Evolutionary conservation across 148 eudicot species (phyloP).

Genomic region (Persicaria tinctoria): DNA sequence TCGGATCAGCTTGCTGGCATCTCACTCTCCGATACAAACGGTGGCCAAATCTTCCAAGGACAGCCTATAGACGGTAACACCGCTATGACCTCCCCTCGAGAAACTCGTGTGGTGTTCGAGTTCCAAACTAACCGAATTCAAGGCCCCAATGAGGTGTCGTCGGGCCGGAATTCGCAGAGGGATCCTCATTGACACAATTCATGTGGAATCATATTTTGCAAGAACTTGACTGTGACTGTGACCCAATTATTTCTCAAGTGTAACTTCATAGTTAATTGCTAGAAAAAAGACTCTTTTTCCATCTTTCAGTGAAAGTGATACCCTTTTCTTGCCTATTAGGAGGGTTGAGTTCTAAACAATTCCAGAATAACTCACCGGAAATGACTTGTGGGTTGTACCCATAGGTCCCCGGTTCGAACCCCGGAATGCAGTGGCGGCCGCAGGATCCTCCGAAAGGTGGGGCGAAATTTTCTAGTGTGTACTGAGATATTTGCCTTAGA

Average conservation of each 20-base stretch:
- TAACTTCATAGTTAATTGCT: not conserved
- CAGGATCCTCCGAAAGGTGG: too few species aligned
- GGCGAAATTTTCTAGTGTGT: too few species aligned
- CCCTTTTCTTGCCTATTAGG: not conserved
- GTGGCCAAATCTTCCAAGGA: constrained; percentile 23
- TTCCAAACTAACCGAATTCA: not conserved
- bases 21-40: constrained; percentile 26
- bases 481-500: too few species aligned
- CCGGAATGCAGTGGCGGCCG: too few species aligned
- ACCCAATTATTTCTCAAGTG: not conserved
- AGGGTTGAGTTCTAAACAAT: too few species aligned
- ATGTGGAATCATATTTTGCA: not conserved
- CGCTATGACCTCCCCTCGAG: constrained; percentile 8
- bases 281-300: not conserved
- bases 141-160: not conserved
- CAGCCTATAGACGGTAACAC: constrained; percentile 21
- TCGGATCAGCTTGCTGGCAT: constrained; percentile 60
- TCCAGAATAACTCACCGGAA: too few species aligned
- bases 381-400: too few species aligned
- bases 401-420: too few species aligned
- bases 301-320: constrained; percentile 3
- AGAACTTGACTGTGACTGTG: constrained; percentile 2
- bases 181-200: not conserved
- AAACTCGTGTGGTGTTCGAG: constrained; percentile 4
- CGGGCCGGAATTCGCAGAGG: not conserved